phyloP scores from a whole-genome alignment of 2,329 filamentous ascomycete genomes.

The Aspergillus fijiensis region DNA sequence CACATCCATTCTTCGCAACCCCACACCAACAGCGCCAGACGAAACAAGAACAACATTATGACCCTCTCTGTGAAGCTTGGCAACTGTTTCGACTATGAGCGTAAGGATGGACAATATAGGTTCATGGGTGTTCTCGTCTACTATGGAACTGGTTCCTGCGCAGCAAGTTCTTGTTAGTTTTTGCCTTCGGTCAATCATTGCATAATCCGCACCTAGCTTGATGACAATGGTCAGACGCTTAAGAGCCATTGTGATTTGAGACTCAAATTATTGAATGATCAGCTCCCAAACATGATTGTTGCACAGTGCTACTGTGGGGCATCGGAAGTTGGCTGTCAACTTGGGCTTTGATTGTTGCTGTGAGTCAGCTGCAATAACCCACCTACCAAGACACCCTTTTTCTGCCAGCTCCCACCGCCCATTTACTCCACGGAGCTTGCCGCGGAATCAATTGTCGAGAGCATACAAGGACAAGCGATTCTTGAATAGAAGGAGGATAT shows the following conservation, averaged over 20 bases:
- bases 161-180: conserved; percentile 19
- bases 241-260: conserved; percentile 23
- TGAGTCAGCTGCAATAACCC: not conserved
- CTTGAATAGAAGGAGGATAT: not conserved
- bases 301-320: not conserved
- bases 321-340: not conserved
- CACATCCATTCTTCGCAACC: conserved; percentile 84
- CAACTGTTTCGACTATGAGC: conserved; percentile 90
- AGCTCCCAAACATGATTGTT: not conserved
- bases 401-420: not conserved
- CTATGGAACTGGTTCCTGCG: conserved; percentile 95
- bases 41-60: conserved; percentile 95
- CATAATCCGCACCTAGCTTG: conserved; percentile 39
- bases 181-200: conserved; percentile 8
- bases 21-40: conserved; percentile 94
- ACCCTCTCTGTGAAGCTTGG: conserved; percentile 82
- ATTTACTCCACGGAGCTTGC: not conserved
- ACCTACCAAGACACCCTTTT: not conserved
- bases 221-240: conserved; percentile 40
- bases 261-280: not conserved
- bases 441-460: conserved; percentile 15
- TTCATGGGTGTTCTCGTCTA: conserved; percentile 92
- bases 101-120: conserved; percentile 87
- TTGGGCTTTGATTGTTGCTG: not conserved
- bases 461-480: not conserved